These are phyloP conservation scores for Neonectria ditissima DNA, from an alignment of 2,329 filamentous ascomycete species.

Conservation along the genomic window DNA sequence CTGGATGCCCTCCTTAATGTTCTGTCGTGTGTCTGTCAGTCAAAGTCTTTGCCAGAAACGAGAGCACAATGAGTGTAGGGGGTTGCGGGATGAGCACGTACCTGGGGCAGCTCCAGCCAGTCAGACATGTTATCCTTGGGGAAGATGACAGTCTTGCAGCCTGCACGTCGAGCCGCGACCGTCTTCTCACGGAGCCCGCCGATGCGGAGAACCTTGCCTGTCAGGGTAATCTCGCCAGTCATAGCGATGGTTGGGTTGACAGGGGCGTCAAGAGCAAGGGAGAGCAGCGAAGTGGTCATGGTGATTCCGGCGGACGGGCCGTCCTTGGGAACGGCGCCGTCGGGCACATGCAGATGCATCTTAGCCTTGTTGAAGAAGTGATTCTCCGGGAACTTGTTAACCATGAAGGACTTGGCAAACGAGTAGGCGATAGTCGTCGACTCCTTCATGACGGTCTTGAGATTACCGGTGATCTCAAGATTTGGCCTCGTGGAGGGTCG, in stretches of 20 bases:
- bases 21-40: conserved; percentile 65
- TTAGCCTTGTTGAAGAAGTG: conserved; percentile 96
- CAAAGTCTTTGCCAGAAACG: conserved; percentile 1
- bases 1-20: conserved; percentile 96
- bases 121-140: conserved; percentile 95
- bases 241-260: conserved; percentile 92
- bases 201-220: conserved; percentile 95
- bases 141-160: conserved; percentile 94
- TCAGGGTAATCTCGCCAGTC: conserved; percentile 97
- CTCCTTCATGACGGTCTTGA: conserved; percentile 98
- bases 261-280: conserved; percentile 81
- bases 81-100: conserved; percentile 62
- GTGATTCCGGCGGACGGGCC: conserved; percentile 94
- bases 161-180: conserved; percentile 90
- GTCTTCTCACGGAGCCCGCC: conserved; percentile 97
- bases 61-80: background rate
- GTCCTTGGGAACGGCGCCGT: conserved; percentile 96
- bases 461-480: conserved; percentile 92
- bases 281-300: conserved; percentile 94
- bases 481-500: conserved; percentile 79
- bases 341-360: conserved; percentile 95
- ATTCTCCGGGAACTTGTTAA: conserved; percentile 86
- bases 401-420: conserved; percentile 91
- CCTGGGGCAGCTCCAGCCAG: conserved; percentile 96
- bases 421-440: conserved; percentile 95